Evolutionary conservation across 2,329 filamentous ascomycete species (phyloP), one percentile per base, ranked within the genome.

Genomic region (Didymella pinodella): DNA sequence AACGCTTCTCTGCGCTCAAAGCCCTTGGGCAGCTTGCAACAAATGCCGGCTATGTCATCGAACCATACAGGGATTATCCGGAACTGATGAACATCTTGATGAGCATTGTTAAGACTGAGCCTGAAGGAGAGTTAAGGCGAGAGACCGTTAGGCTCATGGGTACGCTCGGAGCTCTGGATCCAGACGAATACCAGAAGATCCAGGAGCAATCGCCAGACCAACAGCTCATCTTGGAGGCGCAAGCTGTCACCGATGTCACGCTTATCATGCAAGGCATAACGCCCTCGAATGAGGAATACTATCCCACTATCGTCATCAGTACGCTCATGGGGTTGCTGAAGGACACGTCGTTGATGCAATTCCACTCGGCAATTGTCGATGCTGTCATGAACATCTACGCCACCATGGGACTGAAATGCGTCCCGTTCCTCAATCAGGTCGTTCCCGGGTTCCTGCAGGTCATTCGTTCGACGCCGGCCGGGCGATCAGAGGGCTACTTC

Each of bases 321-420:
- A 96, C 95, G 1, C 84, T 99, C 11, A 88, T 99, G 70, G 90
- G 93, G 56, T 93, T 99, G 65, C 80, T 99, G 34, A 96, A 94
- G 70, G 95, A 99, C 68, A 88, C 89, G 26, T 98, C 95, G 0
- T 83, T 99, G 4, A 87, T 90, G 12, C 91, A 96, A 71, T 94
- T 97, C 69, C 96, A 99, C 71, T 94, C 93, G 4, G 88, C 90
- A 11, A 94, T 98, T 14, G 95, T 99, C 50, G 95, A 98, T 75
- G 95, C 95, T 5, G 96, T 99, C 69, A 98, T 99, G 88, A 97
- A 92, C 68, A 99, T 99, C 59, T 99, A 99, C 79, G 91, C 95
- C 68, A 99, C 96, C 0, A 85, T 99, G 61, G 95, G 95, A 2
- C 81, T 99, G 68, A 97, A 98, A 75, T 99, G 95, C 75, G 94